Conservation (phyloP, 2,329 filamentous ascomycete genomes). For the Corniculantispora saksenae region DNA sequence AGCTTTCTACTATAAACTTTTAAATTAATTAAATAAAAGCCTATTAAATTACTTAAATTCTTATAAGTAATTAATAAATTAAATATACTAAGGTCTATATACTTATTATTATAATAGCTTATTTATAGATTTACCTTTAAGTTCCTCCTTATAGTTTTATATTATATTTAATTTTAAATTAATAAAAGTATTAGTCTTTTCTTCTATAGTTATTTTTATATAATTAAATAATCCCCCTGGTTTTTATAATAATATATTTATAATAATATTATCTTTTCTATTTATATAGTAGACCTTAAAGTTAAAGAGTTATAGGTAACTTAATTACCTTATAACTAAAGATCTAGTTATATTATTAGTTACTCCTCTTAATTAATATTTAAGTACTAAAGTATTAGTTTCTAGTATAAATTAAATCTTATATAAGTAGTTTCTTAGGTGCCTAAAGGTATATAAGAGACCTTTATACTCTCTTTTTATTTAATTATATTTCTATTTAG, state of each 20-base stretch:
- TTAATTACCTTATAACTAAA: not conserved
- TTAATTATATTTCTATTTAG: not conserved
- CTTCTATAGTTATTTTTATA: not conserved
- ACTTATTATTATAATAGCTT: too few relatives aligned
- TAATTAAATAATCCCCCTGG: not conserved
- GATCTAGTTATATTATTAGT: not conserved
- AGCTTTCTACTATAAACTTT: not conserved
- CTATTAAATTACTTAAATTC: not conserved
- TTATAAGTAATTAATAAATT: too few relatives aligned
- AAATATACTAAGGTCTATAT: too few relatives aligned
- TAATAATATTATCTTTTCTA: not conserved
- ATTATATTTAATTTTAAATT: not conserved
- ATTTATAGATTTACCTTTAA: too few relatives aligned
- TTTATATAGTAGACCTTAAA: not conserved
- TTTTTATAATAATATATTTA: not conserved
- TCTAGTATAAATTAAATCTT: not conserved
- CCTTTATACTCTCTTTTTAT: not conserved
- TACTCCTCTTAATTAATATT: not conserved
- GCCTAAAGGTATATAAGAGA: not conserved
- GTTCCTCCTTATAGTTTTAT: not conserved
- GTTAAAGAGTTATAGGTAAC: not conserved
- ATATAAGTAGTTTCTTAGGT: not conserved
- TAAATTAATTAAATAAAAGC: not conserved
- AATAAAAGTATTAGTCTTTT: not conserved
- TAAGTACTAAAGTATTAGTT: not conserved